Evolutionary conservation across 495 filamentous ascomycete genomes (phyloP).

Genomic region (Daldinia grandis): DNA sequence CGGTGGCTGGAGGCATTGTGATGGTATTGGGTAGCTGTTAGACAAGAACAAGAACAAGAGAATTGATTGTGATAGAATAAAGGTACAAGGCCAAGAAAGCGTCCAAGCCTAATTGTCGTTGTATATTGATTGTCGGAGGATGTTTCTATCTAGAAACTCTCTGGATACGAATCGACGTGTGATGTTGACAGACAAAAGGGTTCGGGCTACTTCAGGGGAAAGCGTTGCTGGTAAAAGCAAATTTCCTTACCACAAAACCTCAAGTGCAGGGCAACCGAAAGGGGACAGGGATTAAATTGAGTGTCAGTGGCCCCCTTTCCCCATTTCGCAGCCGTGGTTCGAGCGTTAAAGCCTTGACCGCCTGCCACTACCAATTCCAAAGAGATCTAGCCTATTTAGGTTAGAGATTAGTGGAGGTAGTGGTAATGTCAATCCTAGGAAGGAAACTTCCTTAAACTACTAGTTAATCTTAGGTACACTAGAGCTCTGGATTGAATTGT

Average conservation of each 20-base stretch:
- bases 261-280: conserved; percentile 40
- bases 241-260: conserved; percentile 34
- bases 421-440: conserved; percentile 4
- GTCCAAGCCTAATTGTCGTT: conserved; percentile 1
- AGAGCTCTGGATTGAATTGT: conserved; percentile 7
- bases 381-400: conserved; percentile 11
- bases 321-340: conserved; percentile 37
- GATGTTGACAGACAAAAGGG: conserved; percentile 32
- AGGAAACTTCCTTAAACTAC: background rate
- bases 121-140: conserved; percentile 4
- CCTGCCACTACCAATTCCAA: conserved; percentile 28
- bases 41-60: conserved; percentile 39
- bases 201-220: conserved; percentile 38
- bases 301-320: conserved; percentile 33
- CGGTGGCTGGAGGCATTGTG: conserved; percentile 78
- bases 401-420: conserved; percentile 15
- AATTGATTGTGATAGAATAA: background rate
- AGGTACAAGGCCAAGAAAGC: conserved; percentile 12
- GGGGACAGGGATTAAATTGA: conserved; percentile 37
- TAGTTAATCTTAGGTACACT: too few relatives aligned
- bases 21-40: conserved; percentile 23
- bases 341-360: conserved; percentile 44
- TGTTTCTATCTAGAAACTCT: conserved; percentile 10
- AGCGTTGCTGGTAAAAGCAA: conserved; percentile 39
- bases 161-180: conserved; percentile 25